These are phyloP conservation scores for Melocanna baccifera DNA, from an alignment of 176 grass and related monocot genomes.

Conservation along the genomic window DNA sequence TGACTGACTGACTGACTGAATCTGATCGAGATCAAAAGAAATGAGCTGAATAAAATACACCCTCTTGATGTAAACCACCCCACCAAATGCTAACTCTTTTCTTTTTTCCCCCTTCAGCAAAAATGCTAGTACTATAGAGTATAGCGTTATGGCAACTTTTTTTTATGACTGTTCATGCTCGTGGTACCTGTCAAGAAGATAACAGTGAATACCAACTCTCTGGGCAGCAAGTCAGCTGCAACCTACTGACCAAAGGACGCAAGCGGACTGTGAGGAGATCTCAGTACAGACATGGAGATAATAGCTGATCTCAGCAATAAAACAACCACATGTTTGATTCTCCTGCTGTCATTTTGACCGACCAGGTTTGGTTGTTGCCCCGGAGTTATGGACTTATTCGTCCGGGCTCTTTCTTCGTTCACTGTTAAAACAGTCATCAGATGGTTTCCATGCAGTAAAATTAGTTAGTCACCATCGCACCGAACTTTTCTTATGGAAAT, in stretches of 20 bases:
- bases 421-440: conserved; percentile 11
- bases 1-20: not conserved
- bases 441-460: conserved; percentile 24
- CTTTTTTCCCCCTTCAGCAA: not conserved
- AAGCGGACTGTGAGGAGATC: conserved; percentile 27
- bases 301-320: conserved; percentile 42
- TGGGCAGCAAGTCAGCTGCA: conserved; percentile 10
- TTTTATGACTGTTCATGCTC: not conserved
- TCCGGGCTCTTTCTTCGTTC: not conserved
- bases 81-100: not conserved
- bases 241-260: conserved; percentile 14
- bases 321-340: conserved; percentile 36
- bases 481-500: not conserved
- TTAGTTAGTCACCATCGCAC: not conserved
- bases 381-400: conserved; percentile 1
- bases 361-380: conserved; percentile 4
- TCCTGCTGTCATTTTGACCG: conserved; percentile 33
- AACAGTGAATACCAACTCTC: conserved; percentile 26
- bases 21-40: not conserved
- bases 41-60: not conserved
- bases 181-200: not conserved
- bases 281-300: conserved; percentile 34
- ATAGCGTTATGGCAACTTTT: not conserved
- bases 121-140: not conserved
- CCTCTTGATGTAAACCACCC: not conserved